phyloP scores from a whole-genome alignment of 129 eudicot genomes.

The Deinandra increscens region DNA sequence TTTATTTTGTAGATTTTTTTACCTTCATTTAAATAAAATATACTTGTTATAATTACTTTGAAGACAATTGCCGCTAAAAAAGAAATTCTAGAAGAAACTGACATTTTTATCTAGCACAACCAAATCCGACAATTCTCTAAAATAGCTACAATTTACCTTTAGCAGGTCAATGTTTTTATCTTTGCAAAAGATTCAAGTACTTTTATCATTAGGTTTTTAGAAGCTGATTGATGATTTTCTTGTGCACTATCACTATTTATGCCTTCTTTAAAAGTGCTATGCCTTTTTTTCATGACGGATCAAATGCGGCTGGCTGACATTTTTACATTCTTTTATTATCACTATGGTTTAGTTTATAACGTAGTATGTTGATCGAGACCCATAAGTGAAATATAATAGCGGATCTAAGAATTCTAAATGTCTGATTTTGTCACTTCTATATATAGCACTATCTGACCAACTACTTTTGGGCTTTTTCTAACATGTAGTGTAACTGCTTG shows the following conservation, averaged over 20 bases:
- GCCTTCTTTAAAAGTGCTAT: neutral
- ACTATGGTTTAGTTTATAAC: too few species aligned
- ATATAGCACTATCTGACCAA: neutral
- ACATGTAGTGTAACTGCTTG: neutral
- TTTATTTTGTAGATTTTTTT: neutral
- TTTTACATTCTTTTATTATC: neutral
- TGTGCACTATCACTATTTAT: slow-evolving; percentile 1
- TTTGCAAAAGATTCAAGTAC: neutral
- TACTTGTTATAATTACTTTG: neutral
- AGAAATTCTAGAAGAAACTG: too few species aligned
- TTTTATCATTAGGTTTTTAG: neutral
- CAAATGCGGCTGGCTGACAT: neutral
- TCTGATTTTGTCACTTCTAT: neutral
- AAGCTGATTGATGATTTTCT: neutral
- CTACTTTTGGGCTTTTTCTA: neutral
- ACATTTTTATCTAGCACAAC: neutral
- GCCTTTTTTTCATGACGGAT: neutral
- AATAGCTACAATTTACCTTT: neutral
- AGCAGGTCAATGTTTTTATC: neutral
- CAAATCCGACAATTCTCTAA: neutral
- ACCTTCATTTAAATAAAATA: neutral
- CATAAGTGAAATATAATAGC: too few species aligned
- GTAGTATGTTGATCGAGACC: too few species aligned
- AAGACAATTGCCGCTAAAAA: neutral
- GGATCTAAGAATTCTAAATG: too few species aligned